These are phyloP conservation scores for Helotiales sp. DNA, from an alignment of 2,329 filamentous ascomycete genomes.

Conservation along the genomic window DNA sequence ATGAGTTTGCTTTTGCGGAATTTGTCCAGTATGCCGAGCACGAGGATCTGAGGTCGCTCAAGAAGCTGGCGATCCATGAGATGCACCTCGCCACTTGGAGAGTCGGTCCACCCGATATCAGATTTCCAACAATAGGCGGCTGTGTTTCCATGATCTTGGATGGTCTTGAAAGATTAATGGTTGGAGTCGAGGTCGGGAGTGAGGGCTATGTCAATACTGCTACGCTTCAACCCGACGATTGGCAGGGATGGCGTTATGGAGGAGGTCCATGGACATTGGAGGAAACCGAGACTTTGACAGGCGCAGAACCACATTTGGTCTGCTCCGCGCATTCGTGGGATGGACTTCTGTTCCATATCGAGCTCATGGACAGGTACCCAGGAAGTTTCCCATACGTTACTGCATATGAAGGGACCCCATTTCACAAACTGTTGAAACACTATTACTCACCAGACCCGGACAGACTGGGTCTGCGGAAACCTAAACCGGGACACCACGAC, in stretches of 20 bases:
- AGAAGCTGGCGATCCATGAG: conserved; percentile 7
- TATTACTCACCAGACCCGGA: neutral
- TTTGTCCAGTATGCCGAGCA: neutral
- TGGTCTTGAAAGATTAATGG: conserved; percentile 2
- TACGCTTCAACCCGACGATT: neutral
- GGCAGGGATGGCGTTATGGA: conserved; percentile 6
- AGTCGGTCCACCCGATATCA: neutral
- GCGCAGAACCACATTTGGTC: neutral
- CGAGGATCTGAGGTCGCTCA: neutral
- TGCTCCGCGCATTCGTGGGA: conserved; percentile 5
- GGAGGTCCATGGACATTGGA: conserved; percentile 3
- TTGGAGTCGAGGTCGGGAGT: conserved; percentile 2
- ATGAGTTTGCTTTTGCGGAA: conserved; percentile 3
- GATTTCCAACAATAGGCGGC: neutral
- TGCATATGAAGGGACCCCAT: neutral
- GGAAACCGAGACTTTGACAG: neutral
- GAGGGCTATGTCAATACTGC: neutral
- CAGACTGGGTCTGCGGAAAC: neutral
- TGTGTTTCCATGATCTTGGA: neutral
- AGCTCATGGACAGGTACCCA: neutral
- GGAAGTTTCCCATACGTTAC: neutral
- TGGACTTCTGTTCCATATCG: conserved; percentile 2
- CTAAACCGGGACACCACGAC: too few species aligned
- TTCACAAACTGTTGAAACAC: neutral
- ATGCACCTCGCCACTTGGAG: conserved; percentile 6